Evolutionary conservation across 371 early-diverging fungal genomes (phyloP).

Genomic region (Thermomucor indicae-seudaticae): DNA sequence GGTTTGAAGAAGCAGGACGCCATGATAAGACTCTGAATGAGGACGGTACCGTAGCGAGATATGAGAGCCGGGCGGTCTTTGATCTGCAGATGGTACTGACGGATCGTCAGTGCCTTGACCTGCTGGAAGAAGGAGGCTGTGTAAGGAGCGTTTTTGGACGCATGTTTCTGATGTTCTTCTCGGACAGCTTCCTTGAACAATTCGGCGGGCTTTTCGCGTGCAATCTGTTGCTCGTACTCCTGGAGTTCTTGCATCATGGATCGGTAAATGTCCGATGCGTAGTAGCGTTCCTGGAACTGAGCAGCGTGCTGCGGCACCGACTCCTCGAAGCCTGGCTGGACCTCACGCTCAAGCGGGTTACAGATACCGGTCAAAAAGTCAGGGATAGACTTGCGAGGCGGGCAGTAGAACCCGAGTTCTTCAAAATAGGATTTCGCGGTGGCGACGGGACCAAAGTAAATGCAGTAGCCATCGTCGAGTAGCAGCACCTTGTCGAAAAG

Average conservation of each 20-base stretch:
- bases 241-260: constrained; percentile 23
- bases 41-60: constrained; percentile 49
- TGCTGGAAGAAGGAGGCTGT: constrained; percentile 49
- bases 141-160: constrained; percentile 37
- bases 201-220: constrained; percentile 19
- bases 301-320: constrained; percentile 36
- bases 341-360: constrained; percentile 51
- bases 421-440: constrained; percentile 64
- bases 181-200: constrained; percentile 37
- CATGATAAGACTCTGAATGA: constrained; percentile 61
- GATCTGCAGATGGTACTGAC: constrained; percentile 44
- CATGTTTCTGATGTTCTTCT: constrained; percentile 37
- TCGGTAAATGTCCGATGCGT: constrained; percentile 15
- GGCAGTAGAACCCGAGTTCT: constrained; percentile 64
- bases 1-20: constrained; percentile 62
- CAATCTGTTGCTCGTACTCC: constrained; percentile 14
- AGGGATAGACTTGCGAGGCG: constrained; percentile 69
- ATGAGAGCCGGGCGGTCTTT: constrained; percentile 42
- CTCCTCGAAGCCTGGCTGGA: constrained; percentile 45
- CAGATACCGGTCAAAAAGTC: constrained; percentile 75
- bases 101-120: constrained; percentile 39
- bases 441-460: constrained; percentile 67
- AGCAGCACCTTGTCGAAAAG: constrained; percentile 74
- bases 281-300: constrained; percentile 43
- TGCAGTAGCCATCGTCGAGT: constrained; percentile 66